These are phyloP conservation scores for Mortierella sp. DNA, from an alignment of 371 early-diverging fungal genomes.

Conservation along the genomic window DNA sequence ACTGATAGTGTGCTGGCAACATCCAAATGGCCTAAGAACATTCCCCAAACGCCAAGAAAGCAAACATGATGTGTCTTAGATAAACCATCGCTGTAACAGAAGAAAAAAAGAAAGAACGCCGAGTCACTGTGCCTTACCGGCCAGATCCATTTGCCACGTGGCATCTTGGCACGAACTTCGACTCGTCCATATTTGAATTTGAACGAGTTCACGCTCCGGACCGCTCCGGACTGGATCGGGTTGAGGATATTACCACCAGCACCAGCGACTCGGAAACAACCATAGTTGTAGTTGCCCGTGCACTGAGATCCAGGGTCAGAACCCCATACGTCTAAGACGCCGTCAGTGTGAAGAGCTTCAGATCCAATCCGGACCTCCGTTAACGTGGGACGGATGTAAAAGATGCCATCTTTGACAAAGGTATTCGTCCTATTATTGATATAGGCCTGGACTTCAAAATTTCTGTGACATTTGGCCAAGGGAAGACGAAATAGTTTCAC, in stretches of 20 bases:
- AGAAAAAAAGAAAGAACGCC: too few relatives aligned
- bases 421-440: conserved; percentile 72
- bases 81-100: too few relatives aligned
- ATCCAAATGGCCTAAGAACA: conserved; percentile 70
- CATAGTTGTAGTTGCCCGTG: conserved; percentile 55
- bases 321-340: conserved; percentile 52
- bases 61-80: too few relatives aligned
- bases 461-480: conserved; percentile 30
- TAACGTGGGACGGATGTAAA: conserved; percentile 74
- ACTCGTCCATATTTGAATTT: conserved; percentile 69
- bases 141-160: conserved; percentile 78
- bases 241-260: conserved; percentile 68
- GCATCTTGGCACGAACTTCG: conserved; percentile 72
- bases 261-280: conserved; percentile 65
- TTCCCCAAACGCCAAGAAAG: too few relatives aligned
- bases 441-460: conserved; percentile 69
- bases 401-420: conserved; percentile 69
- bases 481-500: background rate
- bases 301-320: conserved; percentile 50
- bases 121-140: conserved; percentile 37
- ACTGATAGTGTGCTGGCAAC: conserved; percentile 72
- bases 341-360: conserved; percentile 27
- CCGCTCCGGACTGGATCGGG: conserved; percentile 72
- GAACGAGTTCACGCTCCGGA: conserved; percentile 62
- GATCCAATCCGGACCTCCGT: conserved; percentile 55